A percentile compares a stretch with the other conserved stretches of the same genome.
Conservation (phyloP, 2,329 filamentous ascomycete genomes). For the Cordyceps cateniannulata region DNA sequence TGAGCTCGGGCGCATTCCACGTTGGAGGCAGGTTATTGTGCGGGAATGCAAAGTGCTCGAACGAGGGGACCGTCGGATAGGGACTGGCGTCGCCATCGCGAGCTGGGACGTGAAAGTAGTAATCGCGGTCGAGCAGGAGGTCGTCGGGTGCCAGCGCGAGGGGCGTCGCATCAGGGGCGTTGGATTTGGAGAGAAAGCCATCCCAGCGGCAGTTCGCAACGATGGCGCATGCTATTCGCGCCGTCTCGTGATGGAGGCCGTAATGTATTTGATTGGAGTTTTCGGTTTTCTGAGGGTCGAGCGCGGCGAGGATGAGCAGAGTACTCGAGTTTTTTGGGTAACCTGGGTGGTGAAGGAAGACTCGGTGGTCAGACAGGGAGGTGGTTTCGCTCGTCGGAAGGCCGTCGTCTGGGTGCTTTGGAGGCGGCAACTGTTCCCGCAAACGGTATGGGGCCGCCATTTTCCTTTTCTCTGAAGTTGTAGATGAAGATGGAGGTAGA, state of each 20-base stretch:
- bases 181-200: not conserved
- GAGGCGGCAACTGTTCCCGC: not conserved
- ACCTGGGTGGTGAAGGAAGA: not conserved
- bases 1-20: slow-evolving; percentile 1
- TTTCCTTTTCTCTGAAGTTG: not conserved
- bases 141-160: not conserved
- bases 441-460: not conserved
- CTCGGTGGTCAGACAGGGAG: not conserved
- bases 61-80: not conserved
- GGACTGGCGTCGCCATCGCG: not conserved
- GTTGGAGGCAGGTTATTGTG: not conserved
- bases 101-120: not conserved
- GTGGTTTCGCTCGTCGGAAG: not conserved
- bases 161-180: not conserved
- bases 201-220: not conserved
- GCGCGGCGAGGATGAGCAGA: not conserved
- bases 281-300: not conserved
- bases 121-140: not conserved
- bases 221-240: no score
- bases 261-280: not conserved
- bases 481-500: not conserved
- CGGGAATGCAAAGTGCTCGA: not conserved
- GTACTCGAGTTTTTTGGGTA: not conserved
- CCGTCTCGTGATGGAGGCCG: not conserved
- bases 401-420: not conserved